Percentiles rank a stretch among this genome's conserved stretches.
Evolutionary conservation across 2,329 filamentous ascomycete genomes (phyloP).

Genomic region (Lasiodiplodia sp.): DNA sequence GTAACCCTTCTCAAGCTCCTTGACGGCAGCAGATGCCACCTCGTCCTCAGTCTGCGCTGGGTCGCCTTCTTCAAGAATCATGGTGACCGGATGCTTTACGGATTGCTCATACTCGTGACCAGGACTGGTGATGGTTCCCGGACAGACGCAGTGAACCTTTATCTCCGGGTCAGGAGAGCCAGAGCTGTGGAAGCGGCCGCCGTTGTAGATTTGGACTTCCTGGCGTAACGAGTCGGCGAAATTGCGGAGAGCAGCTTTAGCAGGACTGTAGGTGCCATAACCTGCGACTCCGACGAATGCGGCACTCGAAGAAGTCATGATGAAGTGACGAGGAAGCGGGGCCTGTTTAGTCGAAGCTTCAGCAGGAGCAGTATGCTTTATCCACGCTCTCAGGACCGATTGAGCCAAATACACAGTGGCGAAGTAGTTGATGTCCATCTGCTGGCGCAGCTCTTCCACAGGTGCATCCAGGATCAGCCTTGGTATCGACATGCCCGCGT

Average conservation of each 20-base stretch:
- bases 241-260: constrained; percentile 84
- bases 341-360: background rate
- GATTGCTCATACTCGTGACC: constrained; percentile 78
- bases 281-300: constrained; percentile 81
- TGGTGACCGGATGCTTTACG: constrained; percentile 81
- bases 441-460: constrained; percentile 69
- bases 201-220: constrained; percentile 87
- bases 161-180: constrained; percentile 62
- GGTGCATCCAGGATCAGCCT: constrained; percentile 79
- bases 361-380: constrained; percentile 42
- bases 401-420: constrained; percentile 86
- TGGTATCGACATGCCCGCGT: constrained; percentile 78
- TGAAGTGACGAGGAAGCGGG: constrained; percentile 73
- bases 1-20: constrained; percentile 79
- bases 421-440: constrained; percentile 96
- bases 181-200: constrained; percentile 54
- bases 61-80: constrained; percentile 82
- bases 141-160: constrained; percentile 81
- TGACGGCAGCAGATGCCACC: constrained; percentile 74
- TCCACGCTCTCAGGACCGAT: constrained; percentile 78
- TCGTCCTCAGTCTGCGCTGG: constrained; percentile 78
- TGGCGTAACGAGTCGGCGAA: constrained; percentile 84
- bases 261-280: constrained; percentile 82
- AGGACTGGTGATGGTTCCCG: constrained; percentile 80
- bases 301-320: constrained; percentile 83